phyloP scores from a whole-genome alignment of 202 grass and related monocot species.

The Dendrocalamus latiflorus region DNA sequence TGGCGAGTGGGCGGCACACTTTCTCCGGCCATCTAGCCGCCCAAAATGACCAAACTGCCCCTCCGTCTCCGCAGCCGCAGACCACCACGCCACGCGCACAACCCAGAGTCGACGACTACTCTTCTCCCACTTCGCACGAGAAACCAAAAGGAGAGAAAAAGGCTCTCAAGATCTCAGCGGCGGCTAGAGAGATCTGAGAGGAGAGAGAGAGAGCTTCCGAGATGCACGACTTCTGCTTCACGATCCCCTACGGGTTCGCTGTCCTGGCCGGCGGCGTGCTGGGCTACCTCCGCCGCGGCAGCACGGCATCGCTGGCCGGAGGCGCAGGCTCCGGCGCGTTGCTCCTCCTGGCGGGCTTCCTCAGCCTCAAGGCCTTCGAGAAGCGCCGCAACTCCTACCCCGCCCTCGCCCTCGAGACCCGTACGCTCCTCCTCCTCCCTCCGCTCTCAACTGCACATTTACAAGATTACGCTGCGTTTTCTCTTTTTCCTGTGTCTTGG shows the following conservation, averaged over 20 bases:
- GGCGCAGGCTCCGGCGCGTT: constrained; percentile 58
- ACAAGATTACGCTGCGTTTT: background rate
- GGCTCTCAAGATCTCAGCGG: constrained; percentile 13
- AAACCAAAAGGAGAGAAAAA: background rate
- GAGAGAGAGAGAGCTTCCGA: background rate
- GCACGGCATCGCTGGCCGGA: constrained; percentile 74
- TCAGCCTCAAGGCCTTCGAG: constrained; percentile 92
- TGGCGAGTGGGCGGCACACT: constrained; percentile 18
- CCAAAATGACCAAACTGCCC: background rate
- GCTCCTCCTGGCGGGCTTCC: constrained; percentile 72
- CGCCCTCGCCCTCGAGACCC: constrained; percentile 65
- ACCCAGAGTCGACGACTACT: constrained; percentile 1
- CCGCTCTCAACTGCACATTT: background rate
- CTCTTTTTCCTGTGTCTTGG: background rate
- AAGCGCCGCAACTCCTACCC: constrained; percentile 70
- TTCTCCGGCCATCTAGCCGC: background rate
- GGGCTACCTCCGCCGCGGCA: constrained; percentile 69
- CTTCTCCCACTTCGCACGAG: background rate
- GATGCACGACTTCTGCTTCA: constrained; percentile 99
- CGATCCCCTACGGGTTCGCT: constrained; percentile 76
- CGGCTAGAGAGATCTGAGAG: constrained; percentile 22
- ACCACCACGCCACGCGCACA: background rate
- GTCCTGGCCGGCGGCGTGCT: constrained; percentile 69
- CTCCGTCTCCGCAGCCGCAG: background rate
- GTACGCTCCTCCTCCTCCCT: constrained; percentile 18